Evolutionary conservation across 2,329 filamentous ascomycete genomes (phyloP), one percentile per base, ranked within the genome.

Genomic region (Beauveria scarabaeidicola): DNA sequence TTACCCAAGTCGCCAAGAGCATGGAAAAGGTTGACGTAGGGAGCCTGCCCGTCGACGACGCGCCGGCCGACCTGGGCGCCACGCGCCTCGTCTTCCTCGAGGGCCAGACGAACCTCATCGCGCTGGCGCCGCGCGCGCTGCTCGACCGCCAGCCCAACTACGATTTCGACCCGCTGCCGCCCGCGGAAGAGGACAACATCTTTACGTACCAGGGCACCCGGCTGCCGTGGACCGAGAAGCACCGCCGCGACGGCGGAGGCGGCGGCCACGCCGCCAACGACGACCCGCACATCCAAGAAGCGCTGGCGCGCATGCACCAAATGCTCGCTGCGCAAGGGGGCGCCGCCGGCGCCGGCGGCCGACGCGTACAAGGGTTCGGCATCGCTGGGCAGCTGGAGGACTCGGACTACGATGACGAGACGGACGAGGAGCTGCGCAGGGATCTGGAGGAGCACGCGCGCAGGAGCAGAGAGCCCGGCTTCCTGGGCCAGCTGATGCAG

Each of bases 131-230:
- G 1, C 78, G 79, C 1, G 73, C 76, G 9, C 81, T 90, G 66
- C 84, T 91, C 11, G 78, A 81, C 19, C 76, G 79, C 38, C 78
- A 85, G 51, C 85, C 86, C 2, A 91, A 84, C 66, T 85, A 88
- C 63, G 84, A 90, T 19, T 94, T 90, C 23, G 92, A 96, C 68
- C 91, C 91, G 1, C 75, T 96, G 15, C 90, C 91, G 21, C 92
- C 91, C 1, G 72, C 80, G 0, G 74, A 82, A 41, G 73, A 74
- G 17, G 73, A 79, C 9, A 84, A 85, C 63, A 69, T 80, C 10
- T 82, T 83, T 63, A 77, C 76, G 0, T 69, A 74, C 61, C 66
- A 73, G 10, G 71, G 71, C 29, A 76, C 78, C 61, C 67, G 65
- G 56, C 66, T 75, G 43, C 79, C 78, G 0, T 82, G 78, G 78